phyloP scores from a whole-genome alignment of 2,329 filamentous ascomycete species.

The Diaporthe batatas region DNA sequence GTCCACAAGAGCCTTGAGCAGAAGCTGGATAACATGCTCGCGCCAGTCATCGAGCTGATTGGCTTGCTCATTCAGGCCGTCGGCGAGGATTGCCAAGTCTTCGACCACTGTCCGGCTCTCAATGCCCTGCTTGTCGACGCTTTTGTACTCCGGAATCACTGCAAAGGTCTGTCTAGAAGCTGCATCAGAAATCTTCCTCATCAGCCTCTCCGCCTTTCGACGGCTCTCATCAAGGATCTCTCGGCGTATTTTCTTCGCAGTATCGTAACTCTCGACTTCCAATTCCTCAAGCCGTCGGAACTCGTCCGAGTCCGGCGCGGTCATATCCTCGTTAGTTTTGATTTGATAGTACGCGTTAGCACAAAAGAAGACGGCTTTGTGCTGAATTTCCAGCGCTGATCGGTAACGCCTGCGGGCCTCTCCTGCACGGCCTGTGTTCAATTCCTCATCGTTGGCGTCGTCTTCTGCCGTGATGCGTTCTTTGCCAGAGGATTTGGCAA shows the following conservation, averaged over 20 bases:
- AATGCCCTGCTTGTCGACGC: constrained; percentile 72
- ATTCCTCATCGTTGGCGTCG: constrained; percentile 52
- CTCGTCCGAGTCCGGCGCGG: constrained; percentile 74
- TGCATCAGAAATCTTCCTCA: constrained; percentile 71
- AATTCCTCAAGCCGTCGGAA: constrained; percentile 75
- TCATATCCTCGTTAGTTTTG: constrained; percentile 76
- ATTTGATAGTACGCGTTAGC: constrained; percentile 88
- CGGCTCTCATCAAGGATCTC: constrained; percentile 78
- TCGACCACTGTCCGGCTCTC: constrained; percentile 78
- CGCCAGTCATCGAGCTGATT: constrained; percentile 81
- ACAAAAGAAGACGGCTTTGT: constrained; percentile 86
- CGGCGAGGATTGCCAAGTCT: constrained; percentile 74
- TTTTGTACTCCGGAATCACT: constrained; percentile 71
- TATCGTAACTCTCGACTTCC: constrained; percentile 81
- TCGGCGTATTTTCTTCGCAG: constrained; percentile 80
- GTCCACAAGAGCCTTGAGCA: constrained; percentile 84
- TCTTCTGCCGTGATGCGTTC: constrained; percentile 49
- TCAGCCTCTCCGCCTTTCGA: constrained; percentile 71
- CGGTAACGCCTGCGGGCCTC: constrained; percentile 77
- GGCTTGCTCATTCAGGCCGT: constrained; percentile 79
- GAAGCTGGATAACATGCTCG: constrained; percentile 76
- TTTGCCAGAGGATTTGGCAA: constrained; percentile 47
- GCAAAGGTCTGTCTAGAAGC: constrained; percentile 68
- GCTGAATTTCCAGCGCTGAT: constrained; percentile 81
- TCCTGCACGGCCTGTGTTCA: constrained; percentile 58